Base-by-base conservation (phyloP, 129 eudicot species). In the Kitagawia praeruptora region DNA sequence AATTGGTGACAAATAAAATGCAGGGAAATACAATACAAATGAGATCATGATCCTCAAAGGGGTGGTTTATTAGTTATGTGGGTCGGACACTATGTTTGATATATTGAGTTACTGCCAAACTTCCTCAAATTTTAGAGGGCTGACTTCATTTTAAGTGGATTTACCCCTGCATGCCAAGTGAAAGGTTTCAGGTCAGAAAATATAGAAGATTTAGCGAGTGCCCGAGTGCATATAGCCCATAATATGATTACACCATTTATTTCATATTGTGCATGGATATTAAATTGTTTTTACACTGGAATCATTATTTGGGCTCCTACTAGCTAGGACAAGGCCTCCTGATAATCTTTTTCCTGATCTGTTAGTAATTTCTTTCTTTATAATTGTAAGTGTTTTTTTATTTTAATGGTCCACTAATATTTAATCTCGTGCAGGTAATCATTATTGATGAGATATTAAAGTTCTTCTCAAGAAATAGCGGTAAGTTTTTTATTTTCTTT, bases 371-470 rank as follows among this genome's bases (percentile, higher is more conserved):
- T 27, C 7, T 73, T 21, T 18, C 31, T 21, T 41, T 38, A 41
- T 42, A 0, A n/a, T 73, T 1, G 6, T 73, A 73, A 73, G 34
- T 23, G 28, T 42, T 41, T n/a, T 31, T 31, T 4, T 23, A 73
- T 39, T 41, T 74, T 73, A 74, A 40, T 14, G 7, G 19, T 74
- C 7, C 12, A 10, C 41, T 46, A 4, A 5, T 46, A 38, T 16
- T 4, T 70, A 75, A 27, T 64, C 10, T 81, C 25, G 8, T 87
- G 86, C 79, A 96, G 99, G 99, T 96, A 49, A 96, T 96, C 53
- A 81, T 96, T 75, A 96, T 96, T 41, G 99, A 96, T 70, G 99
- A 96, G 92, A 85, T 96, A 80, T 85, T 96, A 87, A 96, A 96
- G 85, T 87, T 90, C 86, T 83, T 96, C 79, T 96, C 99, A 28